Percentiles rank a stretch among this genome's conserved stretches.
These are phyloP conservation scores for Candida fluviatilis DNA, from an alignment of 805 yeast species.

Conservation along the genomic window DNA sequence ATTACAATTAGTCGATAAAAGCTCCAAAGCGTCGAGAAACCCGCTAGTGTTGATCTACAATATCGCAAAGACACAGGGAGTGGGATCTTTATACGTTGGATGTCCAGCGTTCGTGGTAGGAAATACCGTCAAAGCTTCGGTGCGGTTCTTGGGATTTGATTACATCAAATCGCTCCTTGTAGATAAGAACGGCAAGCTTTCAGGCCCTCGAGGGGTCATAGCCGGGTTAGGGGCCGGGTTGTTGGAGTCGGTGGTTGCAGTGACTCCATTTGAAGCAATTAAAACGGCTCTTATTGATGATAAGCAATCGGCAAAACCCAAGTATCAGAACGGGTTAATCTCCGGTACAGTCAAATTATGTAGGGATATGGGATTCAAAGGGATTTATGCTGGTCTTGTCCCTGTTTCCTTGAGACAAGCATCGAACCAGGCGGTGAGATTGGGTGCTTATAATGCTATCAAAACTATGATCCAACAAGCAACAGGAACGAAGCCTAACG, in stretches of 20 bases:
- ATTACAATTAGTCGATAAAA: conserved; percentile 71
- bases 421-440: conserved; percentile 88
- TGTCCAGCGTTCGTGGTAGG: conserved; percentile 97
- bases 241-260: conserved; percentile 86
- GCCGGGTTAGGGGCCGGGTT: conserved; percentile 99
- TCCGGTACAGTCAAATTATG: conserved; percentile 64
- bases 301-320: conserved; percentile 70
- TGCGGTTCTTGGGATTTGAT: conserved; percentile 90
- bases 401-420: conserved; percentile 97
- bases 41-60: conserved; percentile 78
- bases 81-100: conserved; percentile 80
- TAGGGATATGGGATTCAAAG: conserved; percentile 74
- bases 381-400: conserved; percentile 82
- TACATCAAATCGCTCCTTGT: conserved; percentile 70
- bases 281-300: conserved; percentile 96
- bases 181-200: conserved; percentile 81
- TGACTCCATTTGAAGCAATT: conserved; percentile 95
- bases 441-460: conserved; percentile 89
- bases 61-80: conserved; percentile 74
- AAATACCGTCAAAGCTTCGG: conserved; percentile 94
- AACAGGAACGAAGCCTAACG: conserved; percentile 58
- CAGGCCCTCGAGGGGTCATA: conserved; percentile 86
- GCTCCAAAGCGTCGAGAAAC: conserved; percentile 65
- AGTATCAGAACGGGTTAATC: conserved; percentile 61
- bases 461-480: conserved; percentile 73